Evolutionary conservation across 2,329 filamentous ascomycete genomes (phyloP).

Genomic region (Trichophyton benhamiae): DNA sequence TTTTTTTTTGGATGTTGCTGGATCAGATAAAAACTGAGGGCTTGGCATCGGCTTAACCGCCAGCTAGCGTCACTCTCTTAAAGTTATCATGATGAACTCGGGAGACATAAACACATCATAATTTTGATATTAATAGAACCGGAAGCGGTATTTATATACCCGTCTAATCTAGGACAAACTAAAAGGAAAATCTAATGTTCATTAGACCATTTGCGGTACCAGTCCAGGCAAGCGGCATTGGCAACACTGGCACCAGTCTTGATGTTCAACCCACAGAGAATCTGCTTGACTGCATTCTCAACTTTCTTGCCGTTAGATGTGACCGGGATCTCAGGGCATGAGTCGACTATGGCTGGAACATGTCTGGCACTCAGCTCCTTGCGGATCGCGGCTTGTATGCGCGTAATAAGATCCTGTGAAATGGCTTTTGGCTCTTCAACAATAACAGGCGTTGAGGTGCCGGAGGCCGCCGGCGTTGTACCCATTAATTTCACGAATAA

Average conservation of each 20-base stretch:
- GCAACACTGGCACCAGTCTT: slow-evolving; percentile 89
- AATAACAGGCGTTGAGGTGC: slow-evolving; percentile 10
- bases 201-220: slow-evolving; percentile 69
- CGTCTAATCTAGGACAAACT: neutral
- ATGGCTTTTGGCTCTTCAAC: slow-evolving; percentile 41
- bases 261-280: slow-evolving; percentile 72
- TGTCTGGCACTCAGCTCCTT: slow-evolving; percentile 76
- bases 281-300: slow-evolving; percentile 92
- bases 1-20: neutral
- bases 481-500: slow-evolving; percentile 68
- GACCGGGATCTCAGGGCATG: slow-evolving; percentile 75
- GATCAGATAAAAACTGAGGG: neutral
- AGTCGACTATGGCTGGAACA: slow-evolving; percentile 71
- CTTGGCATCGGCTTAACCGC: neutral
- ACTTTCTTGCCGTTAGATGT: slow-evolving; percentile 98
- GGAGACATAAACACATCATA: neutral
- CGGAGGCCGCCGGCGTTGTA: slow-evolving; percentile 11
- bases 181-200: slow-evolving; percentile 26
- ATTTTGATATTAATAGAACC: neutral
- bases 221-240: slow-evolving; percentile 76
- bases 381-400: slow-evolving; percentile 57
- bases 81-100: neutral
- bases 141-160: neutral
- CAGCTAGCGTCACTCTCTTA: neutral
- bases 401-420: slow-evolving; percentile 45